A percentile compares a stretch with the other conserved stretches of the same genome.
phyloP scores from a whole-genome alignment of 345 rosid species.

The Murraya paniculata region DNA sequence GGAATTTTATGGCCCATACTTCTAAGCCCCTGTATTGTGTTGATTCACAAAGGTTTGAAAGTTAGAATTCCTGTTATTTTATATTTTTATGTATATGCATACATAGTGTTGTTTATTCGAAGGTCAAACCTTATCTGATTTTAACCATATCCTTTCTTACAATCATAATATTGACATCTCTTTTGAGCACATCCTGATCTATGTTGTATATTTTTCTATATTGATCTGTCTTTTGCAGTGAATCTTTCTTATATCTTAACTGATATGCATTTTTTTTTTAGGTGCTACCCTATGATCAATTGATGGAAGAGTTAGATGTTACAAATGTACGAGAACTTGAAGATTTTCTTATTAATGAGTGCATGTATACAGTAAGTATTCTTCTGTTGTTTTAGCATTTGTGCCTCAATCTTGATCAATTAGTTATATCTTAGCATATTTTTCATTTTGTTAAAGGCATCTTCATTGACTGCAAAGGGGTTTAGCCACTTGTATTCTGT shows the following conservation, averaged over 20 bases:
- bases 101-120: background rate
- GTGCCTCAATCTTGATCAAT: background rate
- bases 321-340: constrained; percentile 95
- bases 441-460: background rate
- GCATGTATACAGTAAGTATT: constrained; percentile 87
- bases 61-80: background rate
- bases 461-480: background rate
- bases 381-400: constrained; percentile 7
- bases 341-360: constrained; percentile 96
- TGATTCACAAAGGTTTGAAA: background rate
- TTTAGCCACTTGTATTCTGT: background rate
- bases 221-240: constrained; percentile 11
- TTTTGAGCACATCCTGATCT: background rate
- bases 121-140: background rate
- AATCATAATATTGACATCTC: background rate
- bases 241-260: constrained; percentile 13
- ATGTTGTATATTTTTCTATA: background rate
- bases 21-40: background rate
- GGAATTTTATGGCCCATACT: background rate
- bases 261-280: constrained; percentile 13
- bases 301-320: constrained; percentile 88
- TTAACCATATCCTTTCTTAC: background rate
- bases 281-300: constrained; percentile 83
- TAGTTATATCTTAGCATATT: background rate
- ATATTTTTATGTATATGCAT: background rate